Base-by-base conservation (phyloP, 768 basidiomycete species). In the Pulveroboletus sp. region DNA sequence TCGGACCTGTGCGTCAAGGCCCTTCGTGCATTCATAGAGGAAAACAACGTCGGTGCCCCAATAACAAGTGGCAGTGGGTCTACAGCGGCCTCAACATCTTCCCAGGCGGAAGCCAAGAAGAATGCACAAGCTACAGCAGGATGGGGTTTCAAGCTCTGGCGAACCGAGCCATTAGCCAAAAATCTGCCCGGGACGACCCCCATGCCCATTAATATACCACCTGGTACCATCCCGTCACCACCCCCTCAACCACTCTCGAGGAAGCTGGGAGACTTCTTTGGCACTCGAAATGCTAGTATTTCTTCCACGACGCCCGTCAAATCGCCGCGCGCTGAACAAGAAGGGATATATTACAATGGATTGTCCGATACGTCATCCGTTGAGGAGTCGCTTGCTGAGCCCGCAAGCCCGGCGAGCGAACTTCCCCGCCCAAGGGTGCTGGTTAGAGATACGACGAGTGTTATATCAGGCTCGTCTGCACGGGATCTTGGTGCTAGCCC, bases 1-100 rank as follows among this genome's bases (percentile, higher is more conserved):
- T 90, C 87, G 31, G 93, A 97, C 56, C 79, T 79, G 1, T 94
- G 91, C 63, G 82, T 89, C 55, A 82, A 80, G 46, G 90, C 87
- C 0, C 72, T 98, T 36, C 77, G 93, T 32, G 85, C 83, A 49
- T 97, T 87, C 62, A 90, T 91, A 55, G 80, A 79, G 19, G 82
- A 89, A 55, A 82, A 85, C 63, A 81, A 82, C 48, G 74, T 87
- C 41, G 86, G 86, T 9, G 58, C 57, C 3, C 38, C 64, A 24
- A 49, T 55, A 13, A 31, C 62, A 16, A 52, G 47, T 35, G 35
- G 33, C 12, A 16, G 52, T 43, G 58, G 53, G 43, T 54, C 62
- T 35, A 33, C 58, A 36, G 17, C 49, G 43, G 45, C 45, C 52
- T 35, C 43, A 10, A 43, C 51, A 45, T 47, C 50, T 53, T 66